phyloP scores from a whole-genome alignment of 2,329 filamentous ascomycete species.

The Talaromyces albobiverticillius region DNA sequence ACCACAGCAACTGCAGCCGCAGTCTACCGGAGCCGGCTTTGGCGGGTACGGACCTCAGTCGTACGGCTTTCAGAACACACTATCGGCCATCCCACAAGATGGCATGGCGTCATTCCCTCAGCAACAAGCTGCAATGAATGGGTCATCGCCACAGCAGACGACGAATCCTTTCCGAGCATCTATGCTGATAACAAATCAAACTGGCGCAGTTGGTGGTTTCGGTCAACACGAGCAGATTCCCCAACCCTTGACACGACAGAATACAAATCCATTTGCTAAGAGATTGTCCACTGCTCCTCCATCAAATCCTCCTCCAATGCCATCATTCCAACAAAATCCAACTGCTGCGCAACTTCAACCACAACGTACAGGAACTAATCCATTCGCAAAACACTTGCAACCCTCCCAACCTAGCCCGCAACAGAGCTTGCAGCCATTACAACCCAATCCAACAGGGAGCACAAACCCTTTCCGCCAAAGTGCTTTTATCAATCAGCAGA shows the following conservation, averaged over 20 bases:
- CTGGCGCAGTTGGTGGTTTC: conserved; percentile 41
- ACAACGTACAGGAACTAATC: conserved; percentile 68
- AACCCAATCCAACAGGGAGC: conserved; percentile 76
- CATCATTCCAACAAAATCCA: conserved; percentile 32
- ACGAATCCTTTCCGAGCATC: conserved; percentile 96
- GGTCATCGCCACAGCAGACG: conserved; percentile 40
- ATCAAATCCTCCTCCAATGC: conserved; percentile 14
- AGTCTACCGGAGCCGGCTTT: conserved; percentile 74
- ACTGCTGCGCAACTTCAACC: conserved; percentile 47
- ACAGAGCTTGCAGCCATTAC: conserved; percentile 46
- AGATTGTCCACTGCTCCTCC: conserved; percentile 37
- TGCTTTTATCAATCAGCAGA: conserved; percentile 83
- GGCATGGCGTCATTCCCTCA: conserved; percentile 46
- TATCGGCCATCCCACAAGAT: conserved; percentile 49
- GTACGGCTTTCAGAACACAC: conserved; percentile 43
- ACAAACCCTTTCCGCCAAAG: conserved; percentile 96
- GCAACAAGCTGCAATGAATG: conserved; percentile 39
- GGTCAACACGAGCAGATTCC: conserved; percentile 42
- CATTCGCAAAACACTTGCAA: conserved; percentile 60
- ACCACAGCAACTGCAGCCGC: conserved; percentile 53
- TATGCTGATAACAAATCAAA: conserved; percentile 60
- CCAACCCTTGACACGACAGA: conserved; percentile 56
- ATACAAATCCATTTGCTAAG: conserved; percentile 86
- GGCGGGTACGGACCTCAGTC: conserved; percentile 72
- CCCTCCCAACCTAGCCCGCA: conserved; percentile 33